A percentile compares a stretch with the other conserved stretches of the same genome.
These are phyloP conservation scores for Diutina pseudorugosa DNA, from an alignment of 1,139 yeast species.

Conservation along the genomic window DNA sequence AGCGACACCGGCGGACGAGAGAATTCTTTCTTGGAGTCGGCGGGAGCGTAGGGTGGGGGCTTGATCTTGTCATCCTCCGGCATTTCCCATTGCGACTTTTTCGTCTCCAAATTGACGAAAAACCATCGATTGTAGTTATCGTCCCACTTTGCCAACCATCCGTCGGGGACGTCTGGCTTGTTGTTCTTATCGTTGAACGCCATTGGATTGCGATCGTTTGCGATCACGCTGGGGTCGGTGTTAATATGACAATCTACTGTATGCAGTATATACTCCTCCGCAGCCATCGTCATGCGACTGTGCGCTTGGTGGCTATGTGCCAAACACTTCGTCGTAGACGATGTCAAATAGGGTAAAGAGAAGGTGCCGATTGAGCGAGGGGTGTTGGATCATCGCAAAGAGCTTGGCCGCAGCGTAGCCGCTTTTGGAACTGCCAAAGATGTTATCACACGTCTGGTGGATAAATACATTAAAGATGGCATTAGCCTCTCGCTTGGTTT, in stretches of 20 bases:
- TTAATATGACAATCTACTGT: neutral
- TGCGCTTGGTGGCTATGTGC: neutral
- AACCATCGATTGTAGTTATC: constrained; percentile 67
- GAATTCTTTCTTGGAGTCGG: constrained; percentile 9
- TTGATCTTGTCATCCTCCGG: constrained; percentile 39
- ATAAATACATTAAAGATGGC: constrained; percentile 44
- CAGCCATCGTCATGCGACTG: neutral
- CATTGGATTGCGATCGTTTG: neutral
- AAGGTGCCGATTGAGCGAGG: constrained; percentile 53
- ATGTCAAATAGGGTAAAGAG: constrained; percentile 46
- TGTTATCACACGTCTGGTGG: constrained; percentile 9
- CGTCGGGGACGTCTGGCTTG: constrained; percentile 52
- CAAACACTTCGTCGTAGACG: constrained; percentile 29
- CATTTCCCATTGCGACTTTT: constrained; percentile 83
- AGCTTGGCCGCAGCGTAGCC: constrained; percentile 47
- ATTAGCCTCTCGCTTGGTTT: constrained; percentile 48
- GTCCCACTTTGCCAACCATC: constrained; percentile 86
- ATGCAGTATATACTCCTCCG: neutral
- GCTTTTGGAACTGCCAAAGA: constrained; percentile 57
- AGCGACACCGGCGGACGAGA: constrained; percentile 11
- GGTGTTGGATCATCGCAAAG: constrained; percentile 66
- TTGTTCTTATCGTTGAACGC: constrained; percentile 14
- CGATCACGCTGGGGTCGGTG: neutral
- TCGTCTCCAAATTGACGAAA: constrained; percentile 62
- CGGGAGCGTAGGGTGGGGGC: constrained; percentile 17